phyloP scores from a whole-genome alignment of 768 basidiomycete species.

The Tylopilus felleus region DNA sequence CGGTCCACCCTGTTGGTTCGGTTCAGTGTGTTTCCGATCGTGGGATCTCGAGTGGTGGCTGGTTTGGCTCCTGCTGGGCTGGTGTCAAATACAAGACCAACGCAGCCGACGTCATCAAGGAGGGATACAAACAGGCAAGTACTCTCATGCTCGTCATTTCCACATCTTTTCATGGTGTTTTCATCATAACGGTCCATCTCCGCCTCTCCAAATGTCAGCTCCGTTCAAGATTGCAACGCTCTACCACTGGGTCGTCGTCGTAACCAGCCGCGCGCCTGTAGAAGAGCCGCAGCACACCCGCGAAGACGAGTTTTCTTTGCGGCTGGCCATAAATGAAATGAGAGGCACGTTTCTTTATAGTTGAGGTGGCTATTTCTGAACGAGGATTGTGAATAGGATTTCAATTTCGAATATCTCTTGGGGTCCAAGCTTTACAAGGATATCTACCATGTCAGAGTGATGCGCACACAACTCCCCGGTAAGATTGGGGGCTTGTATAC shows the following conservation, averaged over 20 bases:
- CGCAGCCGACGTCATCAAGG: conserved; percentile 4
- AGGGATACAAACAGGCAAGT: background rate
- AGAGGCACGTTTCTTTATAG: background rate
- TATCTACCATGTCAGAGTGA: conserved; percentile 26
- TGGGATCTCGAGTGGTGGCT: background rate
- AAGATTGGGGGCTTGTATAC: conserved; percentile 37
- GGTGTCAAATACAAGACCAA: conserved; percentile 10
- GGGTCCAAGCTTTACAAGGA: conserved; percentile 27
- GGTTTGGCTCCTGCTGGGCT: conserved; percentile 8
- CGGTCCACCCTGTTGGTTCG: background rate
- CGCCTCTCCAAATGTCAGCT: too few species aligned
- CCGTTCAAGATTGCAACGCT: conserved; percentile 31
- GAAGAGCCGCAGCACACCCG: conserved; percentile 25
- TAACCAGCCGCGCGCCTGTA: conserved; percentile 15
- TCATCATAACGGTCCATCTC: conserved; percentile 27
- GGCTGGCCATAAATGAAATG: conserved; percentile 33
- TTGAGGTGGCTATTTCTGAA: background rate
- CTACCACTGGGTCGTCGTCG: conserved; percentile 38
- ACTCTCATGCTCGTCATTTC: background rate
- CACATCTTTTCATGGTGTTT: background rate
- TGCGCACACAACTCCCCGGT: conserved; percentile 33
- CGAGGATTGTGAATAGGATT: conserved; percentile 22
- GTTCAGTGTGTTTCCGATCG: conserved; percentile 1
- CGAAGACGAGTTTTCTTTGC: conserved; percentile 36
- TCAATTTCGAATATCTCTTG: conserved; percentile 38